A percentile compares a stretch with the other conserved stretches of the same genome.
Conservation (phyloP, 805 yeast genomes). For the Millerozyma acaciae region DNA sequence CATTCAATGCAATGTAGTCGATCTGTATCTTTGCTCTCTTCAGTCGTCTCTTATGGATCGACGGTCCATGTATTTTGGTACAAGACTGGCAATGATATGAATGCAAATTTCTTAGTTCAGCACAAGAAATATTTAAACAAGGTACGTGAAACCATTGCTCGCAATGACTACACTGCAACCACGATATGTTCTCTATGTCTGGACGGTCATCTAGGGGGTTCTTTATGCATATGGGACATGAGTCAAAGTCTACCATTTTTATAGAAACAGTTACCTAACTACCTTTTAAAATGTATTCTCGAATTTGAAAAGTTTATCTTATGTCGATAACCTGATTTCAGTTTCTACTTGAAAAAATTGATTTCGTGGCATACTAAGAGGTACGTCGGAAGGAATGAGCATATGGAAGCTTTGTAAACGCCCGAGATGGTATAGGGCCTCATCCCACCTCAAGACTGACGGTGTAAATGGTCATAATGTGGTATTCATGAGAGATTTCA, state of each 20-base stretch:
- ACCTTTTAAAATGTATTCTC: too few species aligned
- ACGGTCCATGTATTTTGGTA: constrained; percentile 42
- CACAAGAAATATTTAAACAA: constrained; percentile 38
- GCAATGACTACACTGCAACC: constrained; percentile 61
- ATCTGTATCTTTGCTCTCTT: constrained; percentile 50
- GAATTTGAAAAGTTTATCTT: too few species aligned
- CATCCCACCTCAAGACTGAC: too few species aligned
- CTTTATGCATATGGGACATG: constrained; percentile 20
- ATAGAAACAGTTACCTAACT: too few species aligned
- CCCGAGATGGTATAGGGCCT: too few species aligned
- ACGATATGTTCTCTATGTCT: constrained; percentile 15
- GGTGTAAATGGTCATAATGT: too few species aligned
- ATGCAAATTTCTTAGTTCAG: constrained; percentile 36
- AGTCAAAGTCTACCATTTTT: constrained; percentile 13
- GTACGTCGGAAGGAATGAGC: too few species aligned
- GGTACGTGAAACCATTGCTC: constrained; percentile 50
- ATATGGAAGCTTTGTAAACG: too few species aligned
- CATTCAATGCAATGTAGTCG: constrained; percentile 76
- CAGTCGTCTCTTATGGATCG: constrained; percentile 46
- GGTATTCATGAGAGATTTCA: too few species aligned
- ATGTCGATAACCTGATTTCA: too few species aligned
- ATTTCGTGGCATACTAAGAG: too few species aligned
- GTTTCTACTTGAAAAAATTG: too few species aligned
- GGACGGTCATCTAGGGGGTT: constrained; percentile 12
- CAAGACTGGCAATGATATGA: constrained; percentile 58